Evolutionary conservation across 2,329 filamentous ascomycete genomes (phyloP).

Genomic region (Phyllosticta paracitricarpa): DNA sequence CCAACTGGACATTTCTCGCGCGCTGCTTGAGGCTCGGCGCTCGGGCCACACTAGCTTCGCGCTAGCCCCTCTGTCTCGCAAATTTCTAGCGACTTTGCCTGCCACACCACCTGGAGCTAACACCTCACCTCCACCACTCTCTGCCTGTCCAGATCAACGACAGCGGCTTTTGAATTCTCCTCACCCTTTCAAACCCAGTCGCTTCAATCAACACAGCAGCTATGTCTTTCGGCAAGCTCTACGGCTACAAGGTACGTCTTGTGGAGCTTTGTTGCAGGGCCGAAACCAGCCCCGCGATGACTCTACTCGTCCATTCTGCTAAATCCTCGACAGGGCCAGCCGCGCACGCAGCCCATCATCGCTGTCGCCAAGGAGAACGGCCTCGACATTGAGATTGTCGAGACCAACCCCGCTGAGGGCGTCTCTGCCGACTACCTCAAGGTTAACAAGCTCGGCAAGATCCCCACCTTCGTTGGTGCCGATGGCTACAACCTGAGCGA

Average conservation of each 20-base stretch:
- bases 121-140: constrained; percentile 1
- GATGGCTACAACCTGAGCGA: constrained; percentile 88
- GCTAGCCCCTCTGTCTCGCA: constrained; percentile 1
- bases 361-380: constrained; percentile 97
- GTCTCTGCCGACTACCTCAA: constrained; percentile 69
- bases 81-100: constrained; percentile 3
- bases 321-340: constrained; percentile 56
- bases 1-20: not conserved
- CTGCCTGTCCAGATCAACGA: not conserved
- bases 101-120: constrained; percentile 3
- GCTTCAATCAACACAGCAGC: not conserved
- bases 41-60: not conserved
- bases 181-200: not conserved
- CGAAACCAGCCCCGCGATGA: constrained; percentile 15
- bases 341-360: constrained; percentile 78
- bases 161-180: constrained; percentile 2
- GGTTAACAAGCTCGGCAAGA: constrained; percentile 78
- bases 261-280: not conserved
- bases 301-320: constrained; percentile 18
- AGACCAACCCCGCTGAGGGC: constrained; percentile 55
- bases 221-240: constrained; percentile 98
- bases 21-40: not conserved
- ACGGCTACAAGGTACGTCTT: constrained; percentile 63
- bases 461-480: constrained; percentile 84
- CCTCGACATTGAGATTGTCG: constrained; percentile 78